These are phyloP conservation scores for Sporothrix humicola DNA, from an alignment of 2,329 filamentous ascomycete genomes.

Conservation along the genomic window DNA sequence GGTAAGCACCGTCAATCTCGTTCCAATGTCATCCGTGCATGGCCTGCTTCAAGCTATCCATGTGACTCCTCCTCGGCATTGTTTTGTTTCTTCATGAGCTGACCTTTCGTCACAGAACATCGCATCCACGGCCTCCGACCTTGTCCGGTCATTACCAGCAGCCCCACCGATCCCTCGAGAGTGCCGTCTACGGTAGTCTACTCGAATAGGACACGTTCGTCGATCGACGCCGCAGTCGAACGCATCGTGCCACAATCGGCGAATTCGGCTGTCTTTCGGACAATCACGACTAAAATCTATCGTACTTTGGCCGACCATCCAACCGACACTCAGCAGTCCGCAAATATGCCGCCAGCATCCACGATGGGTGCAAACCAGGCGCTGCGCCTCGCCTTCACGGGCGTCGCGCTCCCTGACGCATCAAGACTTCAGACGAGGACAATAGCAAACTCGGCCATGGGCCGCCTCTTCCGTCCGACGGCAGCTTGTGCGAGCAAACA, in stretches of 20 bases:
- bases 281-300: slow-evolving; percentile 26
- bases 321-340: slow-evolving; percentile 37
- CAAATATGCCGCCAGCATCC: slow-evolving; percentile 28
- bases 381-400: slow-evolving; percentile 17
- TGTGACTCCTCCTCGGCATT: background rate
- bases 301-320: slow-evolving; percentile 20
- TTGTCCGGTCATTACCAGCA: slow-evolving; percentile 55
- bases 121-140: slow-evolving; percentile 51
- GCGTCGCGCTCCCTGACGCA: slow-evolving; percentile 4
- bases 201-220: background rate
- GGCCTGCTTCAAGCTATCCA: background rate
- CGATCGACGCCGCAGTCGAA: background rate
- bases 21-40: background rate
- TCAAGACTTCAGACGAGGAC: slow-evolving; percentile 21
- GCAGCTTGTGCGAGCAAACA: background rate
- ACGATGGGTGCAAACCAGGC: slow-evolving; percentile 30
- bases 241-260: background rate
- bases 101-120: slow-evolving; percentile 42
- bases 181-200: slow-evolving; percentile 31
- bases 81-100: background rate
- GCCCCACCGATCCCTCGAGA: slow-evolving; percentile 48
- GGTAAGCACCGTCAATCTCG: slow-evolving; percentile 27
- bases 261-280: slow-evolving; percentile 27
- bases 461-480: slow-evolving; percentile 25
- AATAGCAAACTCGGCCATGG: slow-evolving; percentile 18